Percentiles rank a stretch among this genome's conserved stretches.
phyloP scores from a whole-genome alignment of 2,329 filamentous ascomycete species.

The Falciphora oryzae region DNA sequence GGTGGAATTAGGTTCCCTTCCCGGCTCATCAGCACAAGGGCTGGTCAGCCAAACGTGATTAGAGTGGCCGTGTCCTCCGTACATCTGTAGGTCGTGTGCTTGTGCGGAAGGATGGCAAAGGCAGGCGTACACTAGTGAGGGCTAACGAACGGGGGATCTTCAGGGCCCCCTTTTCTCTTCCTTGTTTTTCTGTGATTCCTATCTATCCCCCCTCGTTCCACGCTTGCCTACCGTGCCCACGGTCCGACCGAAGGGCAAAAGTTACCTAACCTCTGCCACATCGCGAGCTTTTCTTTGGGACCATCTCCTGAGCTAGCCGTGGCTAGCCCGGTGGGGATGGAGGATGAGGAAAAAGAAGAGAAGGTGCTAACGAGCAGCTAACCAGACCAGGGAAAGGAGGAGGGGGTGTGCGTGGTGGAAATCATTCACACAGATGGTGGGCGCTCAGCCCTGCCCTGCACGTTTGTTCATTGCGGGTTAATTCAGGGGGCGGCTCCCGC shows the following conservation, averaged over 20 bases:
- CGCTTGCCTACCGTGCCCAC: too few species aligned
- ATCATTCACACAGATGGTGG: background rate
- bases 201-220: background rate
- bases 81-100: background rate
- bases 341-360: background rate
- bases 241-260: too few species aligned
- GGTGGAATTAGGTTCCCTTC: background rate
- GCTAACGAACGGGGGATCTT: too few species aligned
- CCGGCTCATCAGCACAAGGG: too few species aligned
- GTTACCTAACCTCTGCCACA: background rate
- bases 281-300: background rate
- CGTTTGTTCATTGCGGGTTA: background rate
- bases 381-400: too few species aligned
- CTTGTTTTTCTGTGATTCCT: constrained; percentile 3
- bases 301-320: background rate
- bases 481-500: background rate
- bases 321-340: background rate
- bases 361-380: background rate
- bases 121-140: background rate
- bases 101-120: background rate
- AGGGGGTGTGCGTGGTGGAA: background rate
- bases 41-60: too few species aligned
- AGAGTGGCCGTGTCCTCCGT: too few species aligned
- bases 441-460: background rate
- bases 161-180: background rate